Conservation (phyloP, 352 stramenopile genomes). For the Peronosclerospora sorghi region DNA sequence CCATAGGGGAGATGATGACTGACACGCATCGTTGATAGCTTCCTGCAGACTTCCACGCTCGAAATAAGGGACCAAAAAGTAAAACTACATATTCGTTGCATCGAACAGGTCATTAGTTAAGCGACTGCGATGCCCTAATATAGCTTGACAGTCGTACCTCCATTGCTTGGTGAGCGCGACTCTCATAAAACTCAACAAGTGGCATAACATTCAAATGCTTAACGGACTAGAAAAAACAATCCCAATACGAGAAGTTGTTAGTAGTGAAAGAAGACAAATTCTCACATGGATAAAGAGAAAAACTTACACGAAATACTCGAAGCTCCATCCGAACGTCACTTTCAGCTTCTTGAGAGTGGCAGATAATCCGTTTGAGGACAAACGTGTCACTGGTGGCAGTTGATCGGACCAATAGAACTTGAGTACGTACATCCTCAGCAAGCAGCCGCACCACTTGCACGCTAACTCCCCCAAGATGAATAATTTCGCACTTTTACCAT, state of each 20-base stretch:
- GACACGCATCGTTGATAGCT: constrained; percentile 42
- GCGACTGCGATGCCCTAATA: neutral
- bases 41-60: constrained; percentile 77
- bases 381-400: constrained; percentile 56
- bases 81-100: constrained; percentile 30
- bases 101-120: neutral
- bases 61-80: constrained; percentile 81
- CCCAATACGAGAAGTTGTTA: neutral
- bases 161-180: constrained; percentile 48
- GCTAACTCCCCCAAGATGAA: constrained; percentile 58
- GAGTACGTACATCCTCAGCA: constrained; percentile 63
- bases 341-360: constrained; percentile 73
- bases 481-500: constrained; percentile 46
- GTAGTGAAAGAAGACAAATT: neutral
- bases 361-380: constrained; percentile 74
- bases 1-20: constrained; percentile 70
- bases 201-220: constrained; percentile 76
- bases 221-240: constrained; percentile 37
- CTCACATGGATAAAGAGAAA: neutral
- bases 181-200: constrained; percentile 68
- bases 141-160: constrained; percentile 31
- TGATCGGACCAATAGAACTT: constrained; percentile 76
- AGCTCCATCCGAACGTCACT: constrained; percentile 69
- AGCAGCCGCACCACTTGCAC: constrained; percentile 62
- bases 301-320: constrained; percentile 53